phyloP scores from a whole-genome alignment of 768 basidiomycete species.

The Heimioporus sp. region DNA sequence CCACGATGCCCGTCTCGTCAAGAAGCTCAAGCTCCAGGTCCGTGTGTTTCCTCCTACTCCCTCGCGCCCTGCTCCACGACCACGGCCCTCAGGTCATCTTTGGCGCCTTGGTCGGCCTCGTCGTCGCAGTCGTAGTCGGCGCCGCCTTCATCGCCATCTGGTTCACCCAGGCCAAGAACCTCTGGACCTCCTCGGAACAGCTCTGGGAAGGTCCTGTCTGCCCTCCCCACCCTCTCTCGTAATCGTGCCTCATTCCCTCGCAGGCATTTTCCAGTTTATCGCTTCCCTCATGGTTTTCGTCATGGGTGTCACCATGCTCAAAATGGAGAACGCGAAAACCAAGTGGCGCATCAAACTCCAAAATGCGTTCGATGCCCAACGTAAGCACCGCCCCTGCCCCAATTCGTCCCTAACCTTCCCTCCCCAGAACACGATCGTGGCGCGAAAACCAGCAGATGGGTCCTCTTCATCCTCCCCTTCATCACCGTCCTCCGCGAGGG shows the following conservation, averaged over 20 bases:
- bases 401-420: neutral
- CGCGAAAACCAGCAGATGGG: constrained; percentile 70
- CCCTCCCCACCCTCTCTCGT: neutral
- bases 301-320: constrained; percentile 94
- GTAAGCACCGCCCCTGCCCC: constrained; percentile 33
- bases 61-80: too few species aligned
- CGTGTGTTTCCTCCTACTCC: too few species aligned
- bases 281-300: constrained; percentile 82
- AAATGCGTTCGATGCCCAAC: constrained; percentile 63
- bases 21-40: constrained; percentile 71
- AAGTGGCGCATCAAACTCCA: constrained; percentile 93
- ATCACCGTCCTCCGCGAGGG: constrained; percentile 95
- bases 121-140: constrained; percentile 79
- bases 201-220: constrained; percentile 93
- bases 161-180: constrained; percentile 85
- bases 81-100: constrained; percentile 80
- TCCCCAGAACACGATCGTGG: constrained; percentile 43
- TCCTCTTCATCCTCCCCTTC: constrained; percentile 84
- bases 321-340: constrained; percentile 90
- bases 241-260: neutral
- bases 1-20: constrained; percentile 44
- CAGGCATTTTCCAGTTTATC: constrained; percentile 69
- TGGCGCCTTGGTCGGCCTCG: constrained; percentile 73
- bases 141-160: constrained; percentile 92
- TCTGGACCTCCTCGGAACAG: constrained; percentile 83